phyloP scores from a whole-genome alignment of 1,139 yeast species.

The Taphrina populina region DNA sequence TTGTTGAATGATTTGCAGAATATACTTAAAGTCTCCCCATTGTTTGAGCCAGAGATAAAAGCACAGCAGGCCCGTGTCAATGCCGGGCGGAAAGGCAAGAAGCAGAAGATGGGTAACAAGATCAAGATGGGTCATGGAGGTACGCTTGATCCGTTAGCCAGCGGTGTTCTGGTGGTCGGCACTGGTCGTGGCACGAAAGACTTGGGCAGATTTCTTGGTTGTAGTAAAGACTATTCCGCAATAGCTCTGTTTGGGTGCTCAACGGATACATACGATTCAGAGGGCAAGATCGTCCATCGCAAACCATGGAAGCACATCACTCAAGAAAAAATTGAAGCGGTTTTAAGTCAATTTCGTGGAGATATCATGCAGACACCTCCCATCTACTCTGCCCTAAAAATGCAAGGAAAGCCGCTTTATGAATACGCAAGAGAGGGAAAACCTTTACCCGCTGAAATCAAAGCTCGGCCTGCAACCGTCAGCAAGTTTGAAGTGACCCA shows the following conservation, averaged over 20 bases:
- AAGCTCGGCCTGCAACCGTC: conserved; percentile 69
- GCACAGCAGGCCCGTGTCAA: conserved; percentile 27
- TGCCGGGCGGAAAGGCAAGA: conserved; percentile 30
- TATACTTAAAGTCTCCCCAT: conserved; percentile 16
- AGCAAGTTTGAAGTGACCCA: conserved; percentile 57
- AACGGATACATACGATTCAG: conserved; percentile 91
- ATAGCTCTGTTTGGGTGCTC: conserved; percentile 83
- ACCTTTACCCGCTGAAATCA: conserved; percentile 78
- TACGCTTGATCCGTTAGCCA: conserved; percentile 90
- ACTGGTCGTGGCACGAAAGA: conserved; percentile 86
- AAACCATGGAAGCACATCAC: conserved; percentile 61
- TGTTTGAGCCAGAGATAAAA: conserved; percentile 18
- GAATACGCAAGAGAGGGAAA: conserved; percentile 90
- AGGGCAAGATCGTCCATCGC: conserved; percentile 71
- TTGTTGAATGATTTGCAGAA: conserved; percentile 24
- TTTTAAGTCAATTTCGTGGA: conserved; percentile 66
- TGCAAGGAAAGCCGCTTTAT: conserved; percentile 90
- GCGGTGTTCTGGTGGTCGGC: conserved; percentile 89
- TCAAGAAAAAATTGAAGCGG: conserved; percentile 52
- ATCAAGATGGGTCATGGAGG: conserved; percentile 96
- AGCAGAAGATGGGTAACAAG: conserved; percentile 5
- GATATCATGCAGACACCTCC: conserved; percentile 89
- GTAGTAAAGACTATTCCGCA: conserved; percentile 70
- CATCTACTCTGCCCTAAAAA: conserved; percentile 85
- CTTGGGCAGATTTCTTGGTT: conserved; percentile 66